Evolutionary conservation across 1,284 basidiomycete genomes (phyloP).

Genomic region (Pseudozyma pruni): DNA sequence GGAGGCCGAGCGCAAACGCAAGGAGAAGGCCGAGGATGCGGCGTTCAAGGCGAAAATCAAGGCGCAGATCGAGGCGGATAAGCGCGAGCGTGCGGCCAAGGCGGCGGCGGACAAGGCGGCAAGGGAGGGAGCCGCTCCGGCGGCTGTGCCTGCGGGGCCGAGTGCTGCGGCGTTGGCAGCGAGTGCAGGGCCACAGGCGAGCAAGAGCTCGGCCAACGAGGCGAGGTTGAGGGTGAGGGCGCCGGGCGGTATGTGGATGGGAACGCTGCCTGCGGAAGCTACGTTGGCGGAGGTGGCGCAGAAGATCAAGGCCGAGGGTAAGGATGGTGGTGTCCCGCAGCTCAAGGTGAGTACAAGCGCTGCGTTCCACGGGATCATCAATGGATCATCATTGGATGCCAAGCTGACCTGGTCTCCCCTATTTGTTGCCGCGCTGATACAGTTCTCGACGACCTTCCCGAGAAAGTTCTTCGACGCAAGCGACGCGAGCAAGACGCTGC

Average conservation of each 20-base stretch:
- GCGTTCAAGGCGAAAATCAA: slow-evolving; percentile 62
- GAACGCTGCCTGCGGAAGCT: slow-evolving; percentile 54
- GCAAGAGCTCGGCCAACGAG: slow-evolving; percentile 52
- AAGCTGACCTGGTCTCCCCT: no score
- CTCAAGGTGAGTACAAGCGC: slow-evolving; percentile 50
- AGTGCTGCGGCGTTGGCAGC: slow-evolving; percentile 40
- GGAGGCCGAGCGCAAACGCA: slow-evolving; percentile 62
- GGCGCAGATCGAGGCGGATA: slow-evolving; percentile 66
- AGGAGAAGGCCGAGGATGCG: slow-evolving; percentile 59
- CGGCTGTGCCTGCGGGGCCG: slow-evolving; percentile 24
- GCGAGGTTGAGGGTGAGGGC: slow-evolving; percentile 60
- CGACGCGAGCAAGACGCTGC: slow-evolving; percentile 57
- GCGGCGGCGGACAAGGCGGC: slow-evolving; percentile 62
- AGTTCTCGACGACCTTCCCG: slow-evolving; percentile 66
- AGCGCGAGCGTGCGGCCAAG: slow-evolving; percentile 62
- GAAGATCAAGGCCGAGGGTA: slow-evolving; percentile 53
- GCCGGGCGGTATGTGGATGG: slow-evolving; percentile 63
- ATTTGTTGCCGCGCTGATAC: not conserved
- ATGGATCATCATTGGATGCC: not conserved
- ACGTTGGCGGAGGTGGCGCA: slow-evolving; percentile 54
- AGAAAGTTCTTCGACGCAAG: slow-evolving; percentile 57
- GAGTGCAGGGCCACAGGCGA: slow-evolving; percentile 32
- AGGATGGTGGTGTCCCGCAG: slow-evolving; percentile 37
- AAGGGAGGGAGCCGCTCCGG: slow-evolving; percentile 44
- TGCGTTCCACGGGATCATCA: no score